Conservation (phyloP, 306 rosid genomes). For the Astragalus membranaceus region DNA sequence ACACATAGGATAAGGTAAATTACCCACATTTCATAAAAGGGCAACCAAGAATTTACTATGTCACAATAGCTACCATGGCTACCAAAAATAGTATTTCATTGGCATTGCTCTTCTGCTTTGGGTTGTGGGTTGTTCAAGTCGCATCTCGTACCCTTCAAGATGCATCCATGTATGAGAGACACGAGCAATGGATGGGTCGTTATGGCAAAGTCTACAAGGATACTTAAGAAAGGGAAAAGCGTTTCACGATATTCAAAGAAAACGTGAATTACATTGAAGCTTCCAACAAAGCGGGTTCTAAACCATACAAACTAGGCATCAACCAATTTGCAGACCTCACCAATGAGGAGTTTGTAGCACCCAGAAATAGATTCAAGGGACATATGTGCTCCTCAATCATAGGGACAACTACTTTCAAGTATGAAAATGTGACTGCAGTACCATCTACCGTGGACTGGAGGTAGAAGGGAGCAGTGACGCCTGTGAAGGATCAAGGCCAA, state of each 20-base stretch:
- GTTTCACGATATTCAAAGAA: conserved; percentile 26
- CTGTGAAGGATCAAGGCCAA: conserved; percentile 39
- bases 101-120: conserved; percentile 18
- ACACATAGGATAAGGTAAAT: too few relatives aligned
- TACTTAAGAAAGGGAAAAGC: conserved; percentile 14
- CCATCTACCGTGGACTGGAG: conserved; percentile 43
- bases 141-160: conserved; percentile 30
- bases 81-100: too few relatives aligned
- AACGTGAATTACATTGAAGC: conserved; percentile 26
- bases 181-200: conserved; percentile 28
- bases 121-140: conserved; percentile 20
- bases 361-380: conserved; percentile 43
- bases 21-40: too few relatives aligned
- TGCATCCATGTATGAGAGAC: conserved; percentile 20
- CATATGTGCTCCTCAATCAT: conserved; percentile 19
- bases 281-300: conserved; percentile 20
- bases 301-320: conserved; percentile 27
- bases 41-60: too few relatives aligned
- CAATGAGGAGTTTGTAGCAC: conserved; percentile 31
- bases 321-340: conserved; percentile 35
- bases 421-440: conserved; percentile 15
- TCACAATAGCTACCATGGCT: too few relatives aligned
- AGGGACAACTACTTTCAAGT: conserved; percentile 29
- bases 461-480: conserved; percentile 35
- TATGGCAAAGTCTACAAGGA: conserved; percentile 16